Conservation (phyloP, 805 yeast species). For the Ogataea pilisensis region DNA sequence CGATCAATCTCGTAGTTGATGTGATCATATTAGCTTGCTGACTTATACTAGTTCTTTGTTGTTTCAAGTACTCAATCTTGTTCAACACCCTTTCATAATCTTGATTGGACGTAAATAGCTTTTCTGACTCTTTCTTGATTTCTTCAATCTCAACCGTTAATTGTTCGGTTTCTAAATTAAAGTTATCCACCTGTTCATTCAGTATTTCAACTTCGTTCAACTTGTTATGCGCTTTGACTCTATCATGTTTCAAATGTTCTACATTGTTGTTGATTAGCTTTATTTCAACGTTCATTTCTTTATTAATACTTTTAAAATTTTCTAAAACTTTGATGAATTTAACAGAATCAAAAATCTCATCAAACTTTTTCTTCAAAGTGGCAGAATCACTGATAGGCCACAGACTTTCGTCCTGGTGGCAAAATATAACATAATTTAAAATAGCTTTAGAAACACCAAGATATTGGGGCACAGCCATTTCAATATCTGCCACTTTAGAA, state of each 20-base stretch:
- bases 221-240: slow-evolving; percentile 63
- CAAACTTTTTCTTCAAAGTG: slow-evolving; percentile 83
- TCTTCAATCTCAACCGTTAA: slow-evolving; percentile 47
- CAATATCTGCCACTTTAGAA: slow-evolving; percentile 81
- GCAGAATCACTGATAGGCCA: slow-evolving; percentile 98
- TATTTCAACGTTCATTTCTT: slow-evolving; percentile 73
- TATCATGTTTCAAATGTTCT: slow-evolving; percentile 68
- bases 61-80: slow-evolving; percentile 52
- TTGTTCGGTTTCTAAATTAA: slow-evolving; percentile 43
- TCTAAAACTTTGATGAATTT: slow-evolving; percentile 90
- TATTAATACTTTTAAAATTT: slow-evolving; percentile 66
- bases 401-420: slow-evolving; percentile 94
- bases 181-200: slow-evolving; percentile 39
- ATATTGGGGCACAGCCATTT: slow-evolving; percentile 71
- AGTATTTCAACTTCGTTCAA: slow-evolving; percentile 43
- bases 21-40: slow-evolving; percentile 52
- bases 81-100: slow-evolving; percentile 72
- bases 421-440: slow-evolving; percentile 87
- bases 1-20: slow-evolving; percentile 42
- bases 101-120: slow-evolving; percentile 70
- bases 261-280: slow-evolving; percentile 76
- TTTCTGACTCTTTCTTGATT: slow-evolving; percentile 56
- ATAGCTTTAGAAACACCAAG: slow-evolving; percentile 88
- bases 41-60: slow-evolving; percentile 39
- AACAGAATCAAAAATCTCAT: slow-evolving; percentile 93